phyloP scores from a whole-genome alignment of 2,329 filamentous ascomycete genomes.

The Trichoderma guizhouense region DNA sequence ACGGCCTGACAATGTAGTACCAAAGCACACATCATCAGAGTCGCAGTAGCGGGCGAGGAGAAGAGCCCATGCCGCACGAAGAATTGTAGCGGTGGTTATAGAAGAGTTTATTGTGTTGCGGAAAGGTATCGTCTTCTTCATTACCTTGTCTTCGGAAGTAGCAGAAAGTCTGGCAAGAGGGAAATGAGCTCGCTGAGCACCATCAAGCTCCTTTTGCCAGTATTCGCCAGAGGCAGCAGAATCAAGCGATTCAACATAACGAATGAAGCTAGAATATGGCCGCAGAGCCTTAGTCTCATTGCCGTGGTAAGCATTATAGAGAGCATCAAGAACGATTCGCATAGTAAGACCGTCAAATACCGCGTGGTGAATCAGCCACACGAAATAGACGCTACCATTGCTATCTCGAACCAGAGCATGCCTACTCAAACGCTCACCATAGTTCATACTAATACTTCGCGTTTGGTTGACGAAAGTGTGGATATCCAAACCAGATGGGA shows the following conservation, averaged over 20 bases:
- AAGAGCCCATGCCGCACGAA: slow-evolving; percentile 17
- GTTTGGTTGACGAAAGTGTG: not conserved
- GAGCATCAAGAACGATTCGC: slow-evolving; percentile 5
- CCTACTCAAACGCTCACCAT: slow-evolving; percentile 12
- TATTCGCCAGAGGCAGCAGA: slow-evolving; percentile 6
- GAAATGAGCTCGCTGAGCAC: slow-evolving; percentile 15
- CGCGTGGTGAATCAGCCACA: slow-evolving; percentile 16
- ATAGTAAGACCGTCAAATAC: slow-evolving; percentile 15
- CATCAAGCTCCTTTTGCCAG: slow-evolving; percentile 22
- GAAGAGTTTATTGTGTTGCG: slow-evolving; percentile 5
- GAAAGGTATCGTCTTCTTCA: slow-evolving; percentile 22
- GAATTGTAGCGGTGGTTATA: slow-evolving; percentile 9
- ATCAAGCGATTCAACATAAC: slow-evolving; percentile 13
- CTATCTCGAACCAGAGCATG: slow-evolving; percentile 5
- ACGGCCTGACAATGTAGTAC: slow-evolving; percentile 15
- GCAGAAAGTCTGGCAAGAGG: not conserved
- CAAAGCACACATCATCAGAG: slow-evolving; percentile 17
- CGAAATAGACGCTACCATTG: slow-evolving; percentile 7
- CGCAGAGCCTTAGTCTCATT: not conserved
- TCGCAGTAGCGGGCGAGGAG: slow-evolving; percentile 15
- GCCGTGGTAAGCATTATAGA: not conserved
- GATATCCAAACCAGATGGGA: not conserved
- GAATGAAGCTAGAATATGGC: slow-evolving; percentile 3
- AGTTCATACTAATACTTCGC: slow-evolving; percentile 8
- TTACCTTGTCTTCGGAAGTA: not conserved